phyloP scores from a whole-genome alignment of 257 asterid species.

The Rauvolfia tetraphylla region DNA sequence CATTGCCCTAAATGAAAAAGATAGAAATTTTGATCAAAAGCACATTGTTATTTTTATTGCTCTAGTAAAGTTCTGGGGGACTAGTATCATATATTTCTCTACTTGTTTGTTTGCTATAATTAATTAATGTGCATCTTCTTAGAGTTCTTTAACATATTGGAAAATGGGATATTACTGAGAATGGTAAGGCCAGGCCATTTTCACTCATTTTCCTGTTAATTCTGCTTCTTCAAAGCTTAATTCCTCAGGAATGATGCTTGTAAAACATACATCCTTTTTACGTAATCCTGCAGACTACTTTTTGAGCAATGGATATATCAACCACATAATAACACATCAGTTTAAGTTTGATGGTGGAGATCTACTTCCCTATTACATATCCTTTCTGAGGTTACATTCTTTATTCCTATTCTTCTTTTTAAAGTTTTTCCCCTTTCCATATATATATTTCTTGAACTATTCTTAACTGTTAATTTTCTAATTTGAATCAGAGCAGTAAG shows the following conservation, averaged over 20 bases:
- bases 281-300: slow-evolving; percentile 19
- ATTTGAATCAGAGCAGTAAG: slow-evolving; percentile 24
- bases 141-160: not conserved
- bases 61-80: not conserved
- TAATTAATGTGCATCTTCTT: not conserved
- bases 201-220: not conserved
- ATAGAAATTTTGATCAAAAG: not conserved
- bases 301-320: slow-evolving; percentile 27
- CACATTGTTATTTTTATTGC: not conserved
- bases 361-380: slow-evolving; percentile 21
- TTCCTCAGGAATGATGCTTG: slow-evolving; percentile 5
- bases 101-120: not conserved
- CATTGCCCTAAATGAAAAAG: not conserved
- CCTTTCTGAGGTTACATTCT: slow-evolving; percentile 20
- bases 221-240: not conserved
- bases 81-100: not conserved
- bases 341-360: slow-evolving; percentile 23
- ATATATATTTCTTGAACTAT: not conserved
- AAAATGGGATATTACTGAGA: not conserved
- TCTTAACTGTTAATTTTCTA: slow-evolving; percentile 4
- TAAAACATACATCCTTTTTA: not conserved
- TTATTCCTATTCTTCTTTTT: not conserved
- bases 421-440: not conserved
- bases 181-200: not conserved
- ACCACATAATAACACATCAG: slow-evolving; percentile 19